Conservation (phyloP, 768 basidiomycete genomes). For the Cystofilobasidium macerans region DNA sequence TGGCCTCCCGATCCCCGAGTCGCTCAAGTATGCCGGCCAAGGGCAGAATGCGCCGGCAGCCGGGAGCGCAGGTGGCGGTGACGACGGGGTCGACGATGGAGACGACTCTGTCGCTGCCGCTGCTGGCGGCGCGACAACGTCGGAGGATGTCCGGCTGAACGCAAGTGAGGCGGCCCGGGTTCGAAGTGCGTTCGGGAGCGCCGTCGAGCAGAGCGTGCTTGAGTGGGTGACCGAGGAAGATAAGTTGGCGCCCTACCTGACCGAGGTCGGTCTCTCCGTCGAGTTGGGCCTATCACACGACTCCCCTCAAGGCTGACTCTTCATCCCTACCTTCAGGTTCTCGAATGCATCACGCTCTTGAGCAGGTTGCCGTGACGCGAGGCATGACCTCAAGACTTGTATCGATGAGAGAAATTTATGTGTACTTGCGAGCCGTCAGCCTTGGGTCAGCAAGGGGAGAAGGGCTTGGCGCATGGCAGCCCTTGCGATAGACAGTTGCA, state of each 20-base stretch:
- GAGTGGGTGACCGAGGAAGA: conserved; percentile 20
- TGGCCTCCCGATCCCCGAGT: conserved; percentile 26
- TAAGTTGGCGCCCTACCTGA: conserved; percentile 7
- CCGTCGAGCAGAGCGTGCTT: conserved; percentile 13
- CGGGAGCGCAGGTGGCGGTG: not conserved
- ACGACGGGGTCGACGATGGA: not conserved
- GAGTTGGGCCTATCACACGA: not conserved
- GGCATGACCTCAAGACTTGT: no score
- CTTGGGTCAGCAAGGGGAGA: no score
- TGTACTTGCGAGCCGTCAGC: no score
- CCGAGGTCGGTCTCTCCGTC: conserved; percentile 6
- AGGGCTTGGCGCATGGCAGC: no score
- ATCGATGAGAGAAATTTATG: no score
- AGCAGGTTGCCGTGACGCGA: not conserved
- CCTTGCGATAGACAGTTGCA: no score
- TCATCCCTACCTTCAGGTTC: no score
- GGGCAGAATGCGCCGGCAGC: not conserved
- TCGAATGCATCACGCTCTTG: not conserved
- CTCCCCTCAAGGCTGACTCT: not conserved
- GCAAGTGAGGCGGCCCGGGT: conserved; percentile 4
- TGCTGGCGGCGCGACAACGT: not conserved
- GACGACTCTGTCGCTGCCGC: not conserved
- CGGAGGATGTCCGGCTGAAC: not conserved
- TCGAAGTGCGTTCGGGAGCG: not conserved
- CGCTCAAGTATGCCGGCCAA: conserved; percentile 4